Conservation (phyloP, 257 asterid genomes). For the Vinca minor region DNA sequence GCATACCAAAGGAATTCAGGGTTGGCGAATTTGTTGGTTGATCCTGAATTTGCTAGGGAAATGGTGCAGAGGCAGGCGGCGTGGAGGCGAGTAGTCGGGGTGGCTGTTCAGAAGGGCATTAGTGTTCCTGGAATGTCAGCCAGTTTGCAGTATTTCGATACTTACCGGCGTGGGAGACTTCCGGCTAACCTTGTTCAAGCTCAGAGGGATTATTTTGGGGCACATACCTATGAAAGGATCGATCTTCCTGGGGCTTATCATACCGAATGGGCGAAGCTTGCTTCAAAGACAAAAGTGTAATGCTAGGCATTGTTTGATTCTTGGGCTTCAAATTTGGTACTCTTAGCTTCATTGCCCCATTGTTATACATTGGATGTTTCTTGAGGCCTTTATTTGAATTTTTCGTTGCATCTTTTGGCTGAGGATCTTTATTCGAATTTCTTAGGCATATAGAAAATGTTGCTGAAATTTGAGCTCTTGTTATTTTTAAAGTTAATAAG, state of each 20-base stretch:
- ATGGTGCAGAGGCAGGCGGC: constrained; percentile 95
- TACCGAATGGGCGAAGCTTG: constrained; percentile 95
- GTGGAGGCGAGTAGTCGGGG: constrained; percentile 86
- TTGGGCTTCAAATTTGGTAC: constrained; percentile 22
- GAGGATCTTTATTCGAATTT: constrained; percentile 35
- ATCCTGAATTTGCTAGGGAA: constrained; percentile 83
- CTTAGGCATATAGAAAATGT: constrained; percentile 20
- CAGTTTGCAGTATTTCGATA: constrained; percentile 82
- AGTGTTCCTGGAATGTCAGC: constrained; percentile 91
- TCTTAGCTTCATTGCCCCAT: constrained; percentile 22
- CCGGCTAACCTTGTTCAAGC: constrained; percentile 97
- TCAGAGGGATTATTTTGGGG: constrained; percentile 92
- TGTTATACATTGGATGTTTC: constrained; percentile 21
- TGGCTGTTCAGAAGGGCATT: constrained; percentile 60
- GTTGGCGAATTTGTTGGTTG: constrained; percentile 70
- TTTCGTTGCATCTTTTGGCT: constrained; percentile 27
- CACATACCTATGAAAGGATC: constrained; percentile 82
- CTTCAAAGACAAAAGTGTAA: constrained; percentile 46
- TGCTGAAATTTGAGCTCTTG: constrained; percentile 23
- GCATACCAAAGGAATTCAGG: constrained; percentile 75
- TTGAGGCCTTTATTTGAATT: constrained; percentile 26
- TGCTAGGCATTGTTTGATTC: constrained; percentile 10
- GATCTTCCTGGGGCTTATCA: constrained; percentile 64
- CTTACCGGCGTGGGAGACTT: constrained; percentile 72
- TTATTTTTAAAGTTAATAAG: constrained; percentile 51